A percentile compares a stretch with the other conserved stretches of the same genome.
Evolutionary conservation across 306 rosid genomes (phyloP).

Genomic region (Echinosophora koreensis): DNA sequence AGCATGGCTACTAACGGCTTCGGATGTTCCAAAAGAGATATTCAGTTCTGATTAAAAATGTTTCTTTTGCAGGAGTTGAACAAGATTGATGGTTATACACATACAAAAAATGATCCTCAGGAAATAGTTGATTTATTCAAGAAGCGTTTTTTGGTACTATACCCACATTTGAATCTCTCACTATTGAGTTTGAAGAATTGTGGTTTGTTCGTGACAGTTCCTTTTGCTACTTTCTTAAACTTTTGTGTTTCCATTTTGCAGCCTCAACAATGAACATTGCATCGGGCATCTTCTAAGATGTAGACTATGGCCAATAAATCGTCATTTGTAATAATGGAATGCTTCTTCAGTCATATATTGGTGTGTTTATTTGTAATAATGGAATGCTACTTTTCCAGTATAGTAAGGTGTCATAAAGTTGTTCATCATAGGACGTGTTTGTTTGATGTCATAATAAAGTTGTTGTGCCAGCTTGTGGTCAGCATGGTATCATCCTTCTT

Average conservation of each 20-base stretch:
- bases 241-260: slow-evolving; percentile 44
- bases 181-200: slow-evolving; percentile 10
- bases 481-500: slow-evolving; percentile 8
- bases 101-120: slow-evolving; percentile 63
- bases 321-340: slow-evolving; percentile 2
- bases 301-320: slow-evolving; percentile 18
- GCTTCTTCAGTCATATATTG: slow-evolving; percentile 32
- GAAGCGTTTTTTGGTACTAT: slow-evolving; percentile 62
- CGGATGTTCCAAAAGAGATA: not conserved
- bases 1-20: not conserved
- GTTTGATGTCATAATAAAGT: slow-evolving; percentile 31
- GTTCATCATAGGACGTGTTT: slow-evolving; percentile 26
- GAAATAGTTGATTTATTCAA: slow-evolving; percentile 59
- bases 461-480: slow-evolving; percentile 19
- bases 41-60: not conserved
- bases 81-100: slow-evolving; percentile 76
- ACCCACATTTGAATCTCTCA: not conserved
- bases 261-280: slow-evolving; percentile 57
- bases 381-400: slow-evolving; percentile 1
- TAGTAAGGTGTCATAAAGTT: not conserved
- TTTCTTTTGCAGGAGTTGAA: slow-evolving; percentile 64
- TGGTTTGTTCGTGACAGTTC: slow-evolving; percentile 16
- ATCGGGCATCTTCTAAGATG: slow-evolving; percentile 18
- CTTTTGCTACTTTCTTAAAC: not conserved
- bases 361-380: slow-evolving; percentile 5